These are phyloP conservation scores for Penicillium desertorum DNA, from an alignment of 495 filamentous ascomycete species.

Conservation along the genomic window DNA sequence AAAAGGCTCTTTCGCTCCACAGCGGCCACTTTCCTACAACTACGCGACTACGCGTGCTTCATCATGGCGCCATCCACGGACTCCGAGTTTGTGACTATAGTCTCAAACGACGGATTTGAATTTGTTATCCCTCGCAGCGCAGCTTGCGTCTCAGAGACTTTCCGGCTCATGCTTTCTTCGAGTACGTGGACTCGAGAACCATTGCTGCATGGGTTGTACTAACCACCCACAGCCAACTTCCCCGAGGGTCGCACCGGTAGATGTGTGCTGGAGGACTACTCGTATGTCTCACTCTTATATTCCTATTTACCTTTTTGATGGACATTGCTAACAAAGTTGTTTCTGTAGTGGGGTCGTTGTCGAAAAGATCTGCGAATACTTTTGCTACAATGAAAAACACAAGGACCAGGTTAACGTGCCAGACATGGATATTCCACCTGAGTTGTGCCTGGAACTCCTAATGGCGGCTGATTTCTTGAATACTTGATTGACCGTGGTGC, in stretches of 20 bases:
- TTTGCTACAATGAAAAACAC: constrained; percentile 84
- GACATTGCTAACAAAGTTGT: constrained; percentile 5
- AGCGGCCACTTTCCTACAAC: constrained; percentile 9
- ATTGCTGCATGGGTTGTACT: constrained; percentile 9
- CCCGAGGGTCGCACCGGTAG: constrained; percentile 64
- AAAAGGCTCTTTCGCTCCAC: constrained; percentile 11
- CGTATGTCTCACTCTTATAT: constrained; percentile 49
- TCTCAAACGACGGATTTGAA: constrained; percentile 85
- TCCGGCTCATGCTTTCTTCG: constrained; percentile 78
- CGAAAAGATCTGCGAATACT: constrained; percentile 89
- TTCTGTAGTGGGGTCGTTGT: constrained; percentile 68
- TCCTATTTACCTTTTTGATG: not conserved
- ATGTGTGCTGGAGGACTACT: constrained; percentile 69
- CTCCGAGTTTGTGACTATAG: constrained; percentile 72
- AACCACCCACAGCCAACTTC: constrained; percentile 58
- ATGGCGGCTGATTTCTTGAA: constrained; percentile 79
- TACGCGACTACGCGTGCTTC: constrained; percentile 8
- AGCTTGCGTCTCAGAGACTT: constrained; percentile 69
- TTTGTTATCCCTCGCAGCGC: constrained; percentile 80
- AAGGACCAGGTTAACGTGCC: constrained; percentile 72
- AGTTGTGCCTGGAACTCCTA: constrained; percentile 76
- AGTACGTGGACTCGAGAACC: constrained; percentile 49
- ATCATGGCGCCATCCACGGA: constrained; percentile 22
- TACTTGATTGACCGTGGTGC: constrained; percentile 31
- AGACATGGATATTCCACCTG: constrained; percentile 83